Base-by-base conservation (phyloP, 1,139 yeast genomes). In the Pneumocystis carinii region DNA sequence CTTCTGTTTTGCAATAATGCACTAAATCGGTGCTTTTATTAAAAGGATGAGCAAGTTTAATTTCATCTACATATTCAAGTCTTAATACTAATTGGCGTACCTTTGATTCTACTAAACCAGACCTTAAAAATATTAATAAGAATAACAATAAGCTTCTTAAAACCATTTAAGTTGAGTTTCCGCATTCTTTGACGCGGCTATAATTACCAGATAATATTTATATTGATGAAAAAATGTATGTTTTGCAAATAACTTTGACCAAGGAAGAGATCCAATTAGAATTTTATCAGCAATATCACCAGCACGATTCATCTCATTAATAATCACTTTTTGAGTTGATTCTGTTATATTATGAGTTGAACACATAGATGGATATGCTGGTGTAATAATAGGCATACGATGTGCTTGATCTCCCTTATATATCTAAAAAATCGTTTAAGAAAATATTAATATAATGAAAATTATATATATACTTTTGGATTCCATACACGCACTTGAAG, bases 361-460 rank as follows among this genome's bases (percentile, higher is more conserved):
- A 75, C 99, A 92, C 98, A 92, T 92, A 0, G 97, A 90, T 0
- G 99, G 99, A 71, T 92, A 92, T 0, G 98, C 97, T 0, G 99
- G 99, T 0, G 99, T 92, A 63, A 92, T 92, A n/a, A 92, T 96
- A 0, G 99, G 99, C 98, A 92, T 94, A 68, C 84, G 79, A 74
- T 92, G 99, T 41, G 83, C 83, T 65, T 95, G 81, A 72, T 92
- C 99, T 68, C 83, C 87, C 1, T 90, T 84, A 71, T 92, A 92
- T 3, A 92, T 48, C 55, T 48, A 48, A 17, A 12, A 15, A 48
- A 48, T 12, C 12, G 24, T 24, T 24, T 48, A 48, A 48, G 15
- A 48, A 48, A 39, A 1, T 39, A 48, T 8, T 10, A 48, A 48
- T 17, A 6, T 17, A 41, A 17, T 24, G 6, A 24, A 10, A 8